Conservation (phyloP, 441 rosid genomes). For the Pelargonium myrrhifolium region DNA sequence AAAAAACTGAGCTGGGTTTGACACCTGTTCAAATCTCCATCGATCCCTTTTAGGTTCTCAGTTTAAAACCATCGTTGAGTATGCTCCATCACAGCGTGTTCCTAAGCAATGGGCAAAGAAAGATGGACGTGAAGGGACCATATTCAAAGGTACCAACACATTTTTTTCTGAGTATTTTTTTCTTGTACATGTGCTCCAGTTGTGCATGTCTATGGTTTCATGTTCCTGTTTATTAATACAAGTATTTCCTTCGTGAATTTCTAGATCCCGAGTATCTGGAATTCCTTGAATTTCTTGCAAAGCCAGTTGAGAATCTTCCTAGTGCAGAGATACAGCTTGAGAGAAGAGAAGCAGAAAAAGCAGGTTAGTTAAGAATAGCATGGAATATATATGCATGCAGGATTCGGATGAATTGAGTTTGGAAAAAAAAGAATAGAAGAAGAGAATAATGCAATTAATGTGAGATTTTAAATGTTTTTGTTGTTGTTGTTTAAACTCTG, state of each 20-base stretch:
- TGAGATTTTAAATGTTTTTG: neutral
- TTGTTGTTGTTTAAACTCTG: neutral
- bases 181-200: neutral
- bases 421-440: neutral
- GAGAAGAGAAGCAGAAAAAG: conserved; percentile 56
- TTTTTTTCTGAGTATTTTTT: neutral
- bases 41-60: conserved; percentile 44
- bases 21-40: neutral
- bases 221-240: neutral
- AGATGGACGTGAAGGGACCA: conserved; percentile 72
- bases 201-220: neutral
- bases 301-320: conserved; percentile 63
- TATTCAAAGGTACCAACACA: conserved; percentile 36
- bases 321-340: conserved; percentile 66
- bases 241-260: conserved; percentile 9
- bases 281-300: conserved; percentile 60
- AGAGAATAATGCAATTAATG: neutral
- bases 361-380: conserved; percentile 37
- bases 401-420: neutral
- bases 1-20: neutral
- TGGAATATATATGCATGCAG: neutral
- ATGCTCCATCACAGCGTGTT: conserved; percentile 64
- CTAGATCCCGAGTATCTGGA: conserved; percentile 76
- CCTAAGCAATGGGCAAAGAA: conserved; percentile 41
- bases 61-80: conserved; percentile 66